A percentile compares a stretch with the other conserved stretches of the same genome.
Conservation (phyloP, 352 stramenopile genomes). For the Phytophthora fragariae region DNA sequence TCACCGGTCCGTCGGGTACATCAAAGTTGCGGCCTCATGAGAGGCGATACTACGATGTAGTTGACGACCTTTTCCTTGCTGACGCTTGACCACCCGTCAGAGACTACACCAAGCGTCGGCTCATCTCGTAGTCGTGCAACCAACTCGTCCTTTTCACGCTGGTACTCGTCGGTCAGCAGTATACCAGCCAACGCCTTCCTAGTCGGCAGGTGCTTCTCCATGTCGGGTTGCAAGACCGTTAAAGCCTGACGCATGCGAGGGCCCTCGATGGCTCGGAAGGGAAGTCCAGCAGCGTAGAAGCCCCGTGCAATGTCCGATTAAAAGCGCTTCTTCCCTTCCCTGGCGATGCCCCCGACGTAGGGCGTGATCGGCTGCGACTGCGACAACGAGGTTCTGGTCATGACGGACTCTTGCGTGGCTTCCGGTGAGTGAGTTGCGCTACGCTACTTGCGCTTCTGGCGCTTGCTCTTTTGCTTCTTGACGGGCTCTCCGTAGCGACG, state of each 20-base stretch:
- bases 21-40: conserved; percentile 11
- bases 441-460: not conserved
- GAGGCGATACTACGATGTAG: conserved; percentile 10
- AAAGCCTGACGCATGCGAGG: conserved; percentile 5
- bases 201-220: conserved; percentile 6
- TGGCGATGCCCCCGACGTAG: not conserved
- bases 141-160: conserved; percentile 7
- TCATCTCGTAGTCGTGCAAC: conserved; percentile 12
- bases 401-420: conserved; percentile 9
- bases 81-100: conserved; percentile 11
- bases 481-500: conserved; percentile 3
- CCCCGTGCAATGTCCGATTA: conserved; percentile 5
- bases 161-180: not conserved
- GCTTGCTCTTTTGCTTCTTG: conserved; percentile 3
- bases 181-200: conserved; percentile 10
- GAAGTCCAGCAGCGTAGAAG: conserved; percentile 15
- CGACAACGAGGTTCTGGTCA: conserved; percentile 3
- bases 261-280: conserved; percentile 5
- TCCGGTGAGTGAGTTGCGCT: not conserved
- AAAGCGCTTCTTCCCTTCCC: not conserved
- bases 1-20: conserved; percentile 8
- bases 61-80: conserved; percentile 23
- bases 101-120: conserved; percentile 4
- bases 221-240: conserved; percentile 4
- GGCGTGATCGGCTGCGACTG: not conserved